Evolutionary conservation across 2,329 filamentous ascomycete species (phyloP), one percentile per base, ranked within the genome.

Genomic region (Aspergillus alliaceus): DNA sequence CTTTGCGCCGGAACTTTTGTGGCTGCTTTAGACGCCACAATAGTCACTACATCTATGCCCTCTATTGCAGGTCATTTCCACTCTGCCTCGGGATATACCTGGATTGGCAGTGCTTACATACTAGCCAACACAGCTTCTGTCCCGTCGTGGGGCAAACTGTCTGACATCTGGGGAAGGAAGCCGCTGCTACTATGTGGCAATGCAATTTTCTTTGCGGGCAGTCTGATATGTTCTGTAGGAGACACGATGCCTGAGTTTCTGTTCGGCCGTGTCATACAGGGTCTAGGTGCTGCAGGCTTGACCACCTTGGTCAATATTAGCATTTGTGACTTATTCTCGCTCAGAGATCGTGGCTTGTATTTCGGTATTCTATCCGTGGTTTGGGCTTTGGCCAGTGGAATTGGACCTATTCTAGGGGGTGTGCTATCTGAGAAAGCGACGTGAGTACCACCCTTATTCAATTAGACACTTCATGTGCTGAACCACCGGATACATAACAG

Each of bases 71-170:
- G 77, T 32, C 78, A 87, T 59, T 84, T 91, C 59, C 65, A 84
- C 40, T 88, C 87, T 6, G 83, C 83, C 6, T 77, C 82, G 12
- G 88, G 88, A 22, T 91, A 90, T 71, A 84, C 85, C 14, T 91
- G 89, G 90, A 87, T 92, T 59, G 89, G 88, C 1, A 85, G 82
- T 20, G 83, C 88, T 0, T 91, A 88, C 69, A 77, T 90, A 4
- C 81, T 91, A 6, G 86, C 86, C 22, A 84, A 84, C 61, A 85
- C 87, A 0, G 84, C 87, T 0, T 79, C 79, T 1, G 84, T 82
- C 0, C 86, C 88, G 0, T 80, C 86, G 12, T 91, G 88, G 88
- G 87, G 86, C 3, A 82, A 81, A 42, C 60, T 81, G 1, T 79
- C 75, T 4, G 81, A 84, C 56, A 84, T 84, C 40, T 84, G 80